These are phyloP conservation scores for Phytophthora parvispora DNA, from an alignment of 352 stramenopile genomes.

Conservation along the genomic window DNA sequence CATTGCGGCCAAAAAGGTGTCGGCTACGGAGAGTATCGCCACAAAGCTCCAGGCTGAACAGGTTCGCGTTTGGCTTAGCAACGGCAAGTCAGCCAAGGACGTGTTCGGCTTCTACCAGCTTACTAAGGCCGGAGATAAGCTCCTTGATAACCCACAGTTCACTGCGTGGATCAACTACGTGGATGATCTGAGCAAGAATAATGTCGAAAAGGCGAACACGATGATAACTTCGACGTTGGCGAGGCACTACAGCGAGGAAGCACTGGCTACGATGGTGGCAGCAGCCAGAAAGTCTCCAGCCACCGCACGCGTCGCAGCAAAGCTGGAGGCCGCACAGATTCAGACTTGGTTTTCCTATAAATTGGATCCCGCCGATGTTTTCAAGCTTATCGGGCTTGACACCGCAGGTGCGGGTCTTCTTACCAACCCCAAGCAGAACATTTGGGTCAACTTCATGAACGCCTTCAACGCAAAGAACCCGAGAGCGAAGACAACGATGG, in stretches of 20 bases:
- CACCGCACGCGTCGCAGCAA: background rate
- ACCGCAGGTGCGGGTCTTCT: background rate
- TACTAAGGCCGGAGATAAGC: background rate
- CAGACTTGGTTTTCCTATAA: background rate
- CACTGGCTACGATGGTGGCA: background rate
- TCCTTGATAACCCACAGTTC: slow-evolving; percentile 1
- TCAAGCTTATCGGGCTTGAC: background rate
- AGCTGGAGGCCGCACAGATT: background rate
- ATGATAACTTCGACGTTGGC: slow-evolving; percentile 5
- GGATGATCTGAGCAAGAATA: slow-evolving; percentile 1
- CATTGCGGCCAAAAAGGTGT: background rate
- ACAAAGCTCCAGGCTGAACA: slow-evolving; percentile 9
- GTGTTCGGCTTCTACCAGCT: background rate
- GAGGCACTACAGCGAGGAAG: background rate
- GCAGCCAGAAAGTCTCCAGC: background rate
- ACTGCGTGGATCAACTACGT: slow-evolving; percentile 8
- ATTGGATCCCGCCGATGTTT: background rate
- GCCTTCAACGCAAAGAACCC: background rate
- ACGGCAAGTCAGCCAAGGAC: slow-evolving; percentile 6
- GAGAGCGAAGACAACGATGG: background rate
- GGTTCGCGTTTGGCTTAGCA: background rate
- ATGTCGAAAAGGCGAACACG: slow-evolving; percentile 2
- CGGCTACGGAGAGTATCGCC: background rate
- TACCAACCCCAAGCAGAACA: background rate
- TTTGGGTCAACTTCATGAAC: slow-evolving; percentile 7